A percentile compares a stretch with the other conserved stretches of the same genome.
Evolutionary conservation across 345 rosid genomes (phyloP).

Genomic region (Microcos paniculata): DNA sequence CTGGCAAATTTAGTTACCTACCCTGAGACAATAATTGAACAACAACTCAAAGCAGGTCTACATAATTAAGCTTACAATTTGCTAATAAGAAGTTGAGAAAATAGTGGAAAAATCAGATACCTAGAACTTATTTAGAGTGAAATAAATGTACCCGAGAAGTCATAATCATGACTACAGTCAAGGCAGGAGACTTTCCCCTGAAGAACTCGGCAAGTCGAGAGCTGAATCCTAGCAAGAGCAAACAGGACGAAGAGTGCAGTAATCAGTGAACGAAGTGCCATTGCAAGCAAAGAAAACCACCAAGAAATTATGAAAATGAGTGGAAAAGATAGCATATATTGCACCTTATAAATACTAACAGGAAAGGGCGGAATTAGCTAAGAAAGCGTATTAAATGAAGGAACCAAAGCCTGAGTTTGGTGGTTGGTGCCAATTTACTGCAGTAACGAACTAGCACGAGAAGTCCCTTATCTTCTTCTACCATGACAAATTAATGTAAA

Average conservation of each 20-base stretch:
- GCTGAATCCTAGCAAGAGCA: constrained; percentile 38
- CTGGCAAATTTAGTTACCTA: background rate
- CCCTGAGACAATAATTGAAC: background rate
- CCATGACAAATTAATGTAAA: background rate
- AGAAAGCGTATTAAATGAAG: constrained; percentile 32
- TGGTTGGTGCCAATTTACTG: constrained; percentile 11
- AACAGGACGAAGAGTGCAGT: constrained; percentile 30
- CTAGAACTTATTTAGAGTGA: background rate
- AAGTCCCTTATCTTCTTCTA: background rate
- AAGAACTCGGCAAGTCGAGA: constrained; percentile 38
- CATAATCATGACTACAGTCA: constrained; percentile 46
- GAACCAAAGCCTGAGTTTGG: constrained; percentile 1
- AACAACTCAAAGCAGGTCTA: background rate
- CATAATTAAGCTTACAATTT: background rate
- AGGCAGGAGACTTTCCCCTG: constrained; percentile 63
- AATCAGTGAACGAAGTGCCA: constrained; percentile 33
- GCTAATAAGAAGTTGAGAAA: background rate
- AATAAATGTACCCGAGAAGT: constrained; percentile 54
- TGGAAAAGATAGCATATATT: background rate
- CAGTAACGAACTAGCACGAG: background rate
- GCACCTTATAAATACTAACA: constrained; percentile 26
- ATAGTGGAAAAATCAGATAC: background rate
- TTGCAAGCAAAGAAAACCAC: constrained; percentile 28
- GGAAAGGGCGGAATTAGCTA: background rate
- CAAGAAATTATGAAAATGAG: constrained; percentile 10